phyloP scores from a whole-genome alignment of 2,329 filamentous ascomycete species.

The Aaosphaeria arxii region DNA sequence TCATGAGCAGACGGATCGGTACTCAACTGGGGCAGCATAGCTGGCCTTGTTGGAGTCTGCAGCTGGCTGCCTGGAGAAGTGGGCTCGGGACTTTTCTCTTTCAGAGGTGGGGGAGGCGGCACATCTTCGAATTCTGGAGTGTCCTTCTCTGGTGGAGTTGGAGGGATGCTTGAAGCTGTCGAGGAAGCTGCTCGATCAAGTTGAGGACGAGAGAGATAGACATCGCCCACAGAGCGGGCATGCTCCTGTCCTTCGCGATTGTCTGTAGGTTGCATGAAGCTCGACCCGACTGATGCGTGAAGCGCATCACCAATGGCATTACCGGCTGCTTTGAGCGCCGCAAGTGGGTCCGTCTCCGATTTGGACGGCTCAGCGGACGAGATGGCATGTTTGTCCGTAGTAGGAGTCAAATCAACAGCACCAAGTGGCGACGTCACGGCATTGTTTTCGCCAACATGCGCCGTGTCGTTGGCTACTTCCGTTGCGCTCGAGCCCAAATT shows the following conservation, averaged over 20 bases:
- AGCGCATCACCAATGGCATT: conserved; percentile 48
- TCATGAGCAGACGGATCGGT: conserved; percentile 54
- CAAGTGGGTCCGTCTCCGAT: conserved; percentile 19
- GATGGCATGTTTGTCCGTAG: conserved; percentile 33
- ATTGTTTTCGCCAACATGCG: conserved; percentile 1
- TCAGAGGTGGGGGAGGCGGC: conserved; percentile 32
- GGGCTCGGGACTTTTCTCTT: conserved; percentile 35
- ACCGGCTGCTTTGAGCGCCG: conserved; percentile 46
- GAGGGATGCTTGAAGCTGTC: conserved; percentile 36
- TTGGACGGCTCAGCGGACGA: conserved; percentile 14
- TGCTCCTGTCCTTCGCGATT: not conserved
- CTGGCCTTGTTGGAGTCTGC: conserved; percentile 19
- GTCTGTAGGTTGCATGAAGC: conserved; percentile 8
- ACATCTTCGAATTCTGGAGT: conserved; percentile 25
- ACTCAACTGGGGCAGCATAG: conserved; percentile 39
- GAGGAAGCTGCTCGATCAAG: conserved; percentile 36
- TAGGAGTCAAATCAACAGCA: conserved; percentile 33
- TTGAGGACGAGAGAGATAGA: conserved; percentile 36
- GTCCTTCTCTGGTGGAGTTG: conserved; percentile 50
- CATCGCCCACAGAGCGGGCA: conserved; percentile 25
- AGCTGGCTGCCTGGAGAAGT: conserved; percentile 5
- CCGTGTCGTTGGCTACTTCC: conserved; percentile 4
- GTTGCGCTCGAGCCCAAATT: conserved; percentile 27
- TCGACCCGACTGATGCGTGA: conserved; percentile 36
- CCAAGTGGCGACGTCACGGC: conserved; percentile 14